These are phyloP conservation scores for Aspergillus viridinutans DNA, from an alignment of 2,329 filamentous ascomycete genomes.

Conservation along the genomic window DNA sequence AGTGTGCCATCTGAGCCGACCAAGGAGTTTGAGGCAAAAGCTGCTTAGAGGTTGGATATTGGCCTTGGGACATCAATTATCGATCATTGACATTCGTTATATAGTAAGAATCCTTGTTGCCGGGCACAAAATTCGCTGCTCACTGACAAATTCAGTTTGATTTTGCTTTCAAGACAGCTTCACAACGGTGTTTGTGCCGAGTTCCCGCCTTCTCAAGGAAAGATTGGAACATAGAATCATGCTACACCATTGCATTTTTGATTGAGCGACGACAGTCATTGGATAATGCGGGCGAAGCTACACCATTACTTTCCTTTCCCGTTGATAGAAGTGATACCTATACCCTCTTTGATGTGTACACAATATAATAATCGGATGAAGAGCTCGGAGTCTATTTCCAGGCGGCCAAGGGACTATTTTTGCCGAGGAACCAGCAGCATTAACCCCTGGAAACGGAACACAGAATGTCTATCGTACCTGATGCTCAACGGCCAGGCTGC, in stretches of 20 bases:
- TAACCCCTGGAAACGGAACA: too few species aligned
- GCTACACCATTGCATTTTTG: not conserved
- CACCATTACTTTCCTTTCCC: not conserved
- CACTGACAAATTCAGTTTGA: not conserved
- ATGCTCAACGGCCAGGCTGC: not conserved
- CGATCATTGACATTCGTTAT: not conserved
- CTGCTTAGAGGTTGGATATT: not conserved
- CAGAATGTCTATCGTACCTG: not conserved
- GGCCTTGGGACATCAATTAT: not conserved
- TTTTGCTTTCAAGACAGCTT: not conserved
- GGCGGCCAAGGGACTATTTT: not conserved
- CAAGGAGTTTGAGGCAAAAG: not conserved
- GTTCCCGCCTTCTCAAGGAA: not conserved
- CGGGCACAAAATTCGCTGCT: too few species aligned
- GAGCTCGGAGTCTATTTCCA: not conserved
- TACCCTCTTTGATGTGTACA: not conserved
- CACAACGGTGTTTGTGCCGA: not conserved
- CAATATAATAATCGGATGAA: not conserved
- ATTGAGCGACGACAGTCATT: not conserved
- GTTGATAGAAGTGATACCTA: not conserved
- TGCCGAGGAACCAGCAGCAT: not conserved
- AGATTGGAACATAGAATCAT: not conserved
- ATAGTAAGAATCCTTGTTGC: not conserved
- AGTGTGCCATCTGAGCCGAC: not conserved
- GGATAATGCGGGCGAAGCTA: not conserved